phyloP scores from a whole-genome alignment of 2,329 filamentous ascomycete species.

The Fusarium haematococcum region DNA sequence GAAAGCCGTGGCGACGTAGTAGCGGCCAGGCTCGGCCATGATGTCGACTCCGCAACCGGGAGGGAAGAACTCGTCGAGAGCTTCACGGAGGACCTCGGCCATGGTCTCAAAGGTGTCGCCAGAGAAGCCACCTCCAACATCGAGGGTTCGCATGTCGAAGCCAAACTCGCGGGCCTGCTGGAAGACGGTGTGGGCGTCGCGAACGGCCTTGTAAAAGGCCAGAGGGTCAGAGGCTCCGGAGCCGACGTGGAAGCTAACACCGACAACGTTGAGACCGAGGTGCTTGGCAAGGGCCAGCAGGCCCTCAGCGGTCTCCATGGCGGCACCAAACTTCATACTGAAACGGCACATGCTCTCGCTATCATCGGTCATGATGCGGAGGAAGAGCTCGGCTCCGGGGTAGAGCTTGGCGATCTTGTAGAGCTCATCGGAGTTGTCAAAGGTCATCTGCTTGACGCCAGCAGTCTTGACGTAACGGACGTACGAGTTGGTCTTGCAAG shows the following conservation, averaged over 20 bases:
- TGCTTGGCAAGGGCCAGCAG: slow-evolving; percentile 84
- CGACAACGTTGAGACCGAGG: slow-evolving; percentile 89
- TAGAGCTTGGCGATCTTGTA: slow-evolving; percentile 96
- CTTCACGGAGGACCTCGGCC: slow-evolving; percentile 81
- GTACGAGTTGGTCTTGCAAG: slow-evolving; percentile 99
- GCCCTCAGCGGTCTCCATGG: slow-evolving; percentile 81
- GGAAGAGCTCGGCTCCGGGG: slow-evolving; percentile 88
- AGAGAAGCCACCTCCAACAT: slow-evolving; percentile 94
- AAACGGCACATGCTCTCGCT: slow-evolving; percentile 93
- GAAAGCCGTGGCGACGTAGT: slow-evolving; percentile 94
- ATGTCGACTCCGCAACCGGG: slow-evolving; percentile 77
- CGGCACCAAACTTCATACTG: slow-evolving; percentile 97
- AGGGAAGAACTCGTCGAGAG: slow-evolving; percentile 90
- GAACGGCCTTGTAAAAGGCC: slow-evolving; percentile 90
- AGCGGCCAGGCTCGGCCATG: slow-evolving; percentile 96
- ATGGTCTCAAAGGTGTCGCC: slow-evolving; percentile 93
- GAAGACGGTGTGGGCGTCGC: slow-evolving; percentile 89
- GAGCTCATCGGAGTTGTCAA: slow-evolving; percentile 97
- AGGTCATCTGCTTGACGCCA: slow-evolving; percentile 98
- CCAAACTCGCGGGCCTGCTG: slow-evolving; percentile 83
- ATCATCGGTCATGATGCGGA: slow-evolving; percentile 97
- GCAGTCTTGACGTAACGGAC: slow-evolving; percentile 87
- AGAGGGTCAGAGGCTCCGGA: slow-evolving; percentile 95
- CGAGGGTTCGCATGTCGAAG: slow-evolving; percentile 85
- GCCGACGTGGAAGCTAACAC: slow-evolving; percentile 97